These are phyloP conservation scores for Tricholoma hemisulphureum DNA, from an alignment of 768 basidiomycete species.

Conservation along the genomic window DNA sequence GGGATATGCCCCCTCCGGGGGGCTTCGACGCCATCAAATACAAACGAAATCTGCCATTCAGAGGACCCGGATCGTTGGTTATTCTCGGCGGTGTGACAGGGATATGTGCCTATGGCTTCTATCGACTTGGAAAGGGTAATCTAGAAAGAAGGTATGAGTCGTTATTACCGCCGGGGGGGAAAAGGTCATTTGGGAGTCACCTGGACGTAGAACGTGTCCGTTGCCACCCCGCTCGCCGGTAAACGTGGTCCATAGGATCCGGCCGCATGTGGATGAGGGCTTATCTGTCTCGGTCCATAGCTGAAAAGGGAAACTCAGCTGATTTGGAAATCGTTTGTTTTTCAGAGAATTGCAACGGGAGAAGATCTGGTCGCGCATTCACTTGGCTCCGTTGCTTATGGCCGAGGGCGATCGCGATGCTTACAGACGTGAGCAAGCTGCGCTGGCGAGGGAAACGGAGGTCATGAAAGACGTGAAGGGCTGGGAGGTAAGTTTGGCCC, in stretches of 20 bases:
- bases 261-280: slow-evolving; percentile 41
- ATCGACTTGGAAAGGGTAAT: slow-evolving; percentile 86
- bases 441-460: slow-evolving; percentile 72
- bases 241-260: slow-evolving; percentile 73
- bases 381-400: slow-evolving; percentile 86
- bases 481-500: slow-evolving; percentile 78
- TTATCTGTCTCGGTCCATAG: slow-evolving; percentile 51
- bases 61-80: slow-evolving; percentile 80
- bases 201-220: slow-evolving; percentile 69
- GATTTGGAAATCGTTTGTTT: slow-evolving; percentile 40
- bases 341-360: slow-evolving; percentile 90
- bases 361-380: slow-evolving; percentile 92
- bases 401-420: slow-evolving; percentile 93
- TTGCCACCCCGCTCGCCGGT: slow-evolving; percentile 55
- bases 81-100: slow-evolving; percentile 85
- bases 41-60: slow-evolving; percentile 91
- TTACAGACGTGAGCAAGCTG: slow-evolving; percentile 79
- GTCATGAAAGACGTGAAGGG: slow-evolving; percentile 94
- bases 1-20: slow-evolving; percentile 93
- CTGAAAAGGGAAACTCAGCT: slow-evolving; percentile 40
- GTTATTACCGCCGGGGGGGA: slow-evolving; percentile 22
- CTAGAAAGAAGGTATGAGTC: slow-evolving; percentile 76
- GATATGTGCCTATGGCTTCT: slow-evolving; percentile 90
- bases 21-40: slow-evolving; percentile 93
- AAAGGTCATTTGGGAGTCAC: slow-evolving; percentile 40